phyloP scores from a whole-genome alignment of 179 eudicot genomes.

The Sideroxylon spinosum region DNA sequence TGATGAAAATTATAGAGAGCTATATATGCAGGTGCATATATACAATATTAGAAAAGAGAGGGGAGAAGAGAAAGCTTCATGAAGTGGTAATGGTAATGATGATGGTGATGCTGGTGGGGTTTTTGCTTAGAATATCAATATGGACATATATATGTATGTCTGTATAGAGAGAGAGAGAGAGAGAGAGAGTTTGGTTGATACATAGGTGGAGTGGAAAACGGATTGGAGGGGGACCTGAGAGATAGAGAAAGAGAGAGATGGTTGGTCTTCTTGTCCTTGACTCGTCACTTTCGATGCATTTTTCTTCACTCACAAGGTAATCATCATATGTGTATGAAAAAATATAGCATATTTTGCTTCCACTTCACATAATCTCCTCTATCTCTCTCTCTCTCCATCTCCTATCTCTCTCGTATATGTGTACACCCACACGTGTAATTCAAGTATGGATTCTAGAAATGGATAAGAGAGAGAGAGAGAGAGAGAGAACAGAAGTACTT shows the following conservation, averaged over 20 bases:
- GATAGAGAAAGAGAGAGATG: slow-evolving; percentile 20
- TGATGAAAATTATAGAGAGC: slow-evolving; percentile 29
- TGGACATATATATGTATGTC: not conserved
- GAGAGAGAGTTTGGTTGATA: slow-evolving; percentile 11
- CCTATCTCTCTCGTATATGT: not conserved
- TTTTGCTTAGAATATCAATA: slow-evolving; percentile 15
- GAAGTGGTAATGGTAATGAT: slow-evolving; percentile 16
- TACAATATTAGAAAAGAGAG: slow-evolving; percentile 14
- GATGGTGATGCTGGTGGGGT: slow-evolving; percentile 20
- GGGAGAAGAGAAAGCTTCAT: slow-evolving; percentile 13
- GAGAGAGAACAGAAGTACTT: not conserved
- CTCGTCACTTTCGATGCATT: slow-evolving; percentile 32
- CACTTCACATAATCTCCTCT: slow-evolving; percentile 40
- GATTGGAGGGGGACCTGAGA: slow-evolving; percentile 21
- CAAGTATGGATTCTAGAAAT: slow-evolving; percentile 1
- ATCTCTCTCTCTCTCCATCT: slow-evolving; percentile 6
- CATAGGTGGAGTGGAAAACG: slow-evolving; percentile 22
- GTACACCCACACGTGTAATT: not conserved
- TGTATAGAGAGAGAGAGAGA: slow-evolving; percentile 8
- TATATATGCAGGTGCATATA: slow-evolving; percentile 18
- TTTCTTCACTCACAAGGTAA: slow-evolving; percentile 57
- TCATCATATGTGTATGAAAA: slow-evolving; percentile 33
- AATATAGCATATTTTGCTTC: slow-evolving; percentile 42
- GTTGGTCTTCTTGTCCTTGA: slow-evolving; percentile 44
- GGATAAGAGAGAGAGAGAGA: not conserved